Conservation (phyloP, 352 stramenopile genomes). For the Blastocystis sp. region DNA sequence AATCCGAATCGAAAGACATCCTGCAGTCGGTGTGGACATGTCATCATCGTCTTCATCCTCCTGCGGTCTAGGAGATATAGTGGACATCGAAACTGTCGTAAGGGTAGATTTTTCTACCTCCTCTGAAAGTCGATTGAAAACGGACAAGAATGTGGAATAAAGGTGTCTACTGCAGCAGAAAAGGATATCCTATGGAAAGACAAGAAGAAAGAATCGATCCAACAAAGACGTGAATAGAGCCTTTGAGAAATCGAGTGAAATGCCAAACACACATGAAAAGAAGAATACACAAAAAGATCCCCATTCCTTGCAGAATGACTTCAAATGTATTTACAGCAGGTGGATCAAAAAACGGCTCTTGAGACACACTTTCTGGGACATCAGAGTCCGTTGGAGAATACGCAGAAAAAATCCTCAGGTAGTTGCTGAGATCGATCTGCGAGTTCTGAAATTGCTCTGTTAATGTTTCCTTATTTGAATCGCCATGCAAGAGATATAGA, state of each 20-base stretch:
- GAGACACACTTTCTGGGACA: not conserved
- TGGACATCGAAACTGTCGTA: not conserved
- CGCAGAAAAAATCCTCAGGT: not conserved
- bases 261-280: constrained; percentile 1
- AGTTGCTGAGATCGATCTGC: not conserved
- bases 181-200: constrained; percentile 20
- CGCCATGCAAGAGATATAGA: not conserved
- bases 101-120: not conserved
- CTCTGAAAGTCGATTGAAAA: not conserved
- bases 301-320: too few relatives aligned
- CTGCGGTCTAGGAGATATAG: not conserved
- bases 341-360: too few relatives aligned
- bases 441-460: not conserved
- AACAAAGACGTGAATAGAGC: not conserved
- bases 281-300: not conserved
- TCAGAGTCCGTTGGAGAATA: not conserved
- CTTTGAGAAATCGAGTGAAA: not conserved
- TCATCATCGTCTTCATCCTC: not conserved
- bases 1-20: not conserved
- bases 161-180: not conserved
- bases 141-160: not conserved
- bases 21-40: not conserved
- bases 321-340: too few relatives aligned
- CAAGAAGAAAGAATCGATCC: not conserved
- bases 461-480: not conserved